Evolutionary conservation across 1,284 basidiomycete species (phyloP), one percentile per base, ranked within the genome.

Genomic region (Rhodotorula sp.): DNA sequence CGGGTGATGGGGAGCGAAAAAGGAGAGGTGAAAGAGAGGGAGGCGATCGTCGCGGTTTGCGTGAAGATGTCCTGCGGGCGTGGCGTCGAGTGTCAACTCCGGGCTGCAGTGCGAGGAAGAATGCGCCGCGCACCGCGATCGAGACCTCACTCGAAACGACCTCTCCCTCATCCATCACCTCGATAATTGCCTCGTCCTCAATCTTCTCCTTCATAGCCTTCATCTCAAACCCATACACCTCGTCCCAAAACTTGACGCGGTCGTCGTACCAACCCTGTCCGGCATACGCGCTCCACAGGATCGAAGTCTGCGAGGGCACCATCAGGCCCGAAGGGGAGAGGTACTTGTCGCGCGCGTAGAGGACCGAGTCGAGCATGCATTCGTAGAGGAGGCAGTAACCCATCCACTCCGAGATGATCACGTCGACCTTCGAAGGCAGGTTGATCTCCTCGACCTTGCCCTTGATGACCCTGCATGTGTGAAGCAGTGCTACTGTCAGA

Each of bases 361-460:
- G 83, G 10, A 98, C 95, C 0, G 93, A 96, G 79, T 97, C 94
- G 31, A 98, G 85, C 95, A 98, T 98, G 56, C 90, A 92, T 81
- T 99, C 95, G 81, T 98, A 98, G 30, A 73, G 53, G 77, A 65
- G 50, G 62, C 79, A 72, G 78, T 80, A 65, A 74, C 77, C 52
- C 95, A 98, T 98, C 95, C 95, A 99, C 81, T 99, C 95, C 40
- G 91, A 94, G 60, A 98, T 84, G 78, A 99, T 93, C 62, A 98
- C 85, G 79, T 98, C 94, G 47, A 98, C 94, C 60, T 91, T 85
- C 22, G 86, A 83, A 57, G 89, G 83, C 37, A 81, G 88, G 13
- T 80, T 80, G 67, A 97, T 88, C 52, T 93, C 87, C 80, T 97
- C 94, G 4, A 97, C 85, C 80, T 94, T 95, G 53, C 92, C 91